Evolutionary conservation across 495 filamentous ascomycete genomes (phyloP).

Genomic region (Terfezia boudieri): DNA sequence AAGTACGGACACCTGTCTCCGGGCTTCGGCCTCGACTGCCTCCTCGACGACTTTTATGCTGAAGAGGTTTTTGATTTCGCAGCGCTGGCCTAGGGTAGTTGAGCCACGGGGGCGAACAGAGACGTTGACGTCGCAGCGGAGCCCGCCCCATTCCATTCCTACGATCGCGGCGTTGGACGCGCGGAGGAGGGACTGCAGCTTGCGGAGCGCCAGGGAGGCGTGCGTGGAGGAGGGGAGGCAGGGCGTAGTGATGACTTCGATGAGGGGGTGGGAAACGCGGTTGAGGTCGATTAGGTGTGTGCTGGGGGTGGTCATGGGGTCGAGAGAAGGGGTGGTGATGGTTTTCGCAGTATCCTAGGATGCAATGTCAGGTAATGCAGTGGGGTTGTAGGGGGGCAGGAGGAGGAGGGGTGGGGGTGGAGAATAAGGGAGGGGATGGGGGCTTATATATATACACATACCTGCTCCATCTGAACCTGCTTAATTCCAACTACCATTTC

Average conservation of each 20-base stretch:
- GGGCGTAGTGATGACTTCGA: constrained; percentile 87
- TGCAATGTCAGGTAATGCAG: too few relatives aligned
- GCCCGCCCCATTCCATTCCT: constrained; percentile 81
- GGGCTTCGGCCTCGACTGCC: constrained; percentile 72
- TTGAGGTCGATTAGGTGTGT: constrained; percentile 84
- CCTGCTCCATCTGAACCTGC: constrained; percentile 84
- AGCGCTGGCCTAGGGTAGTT: constrained; percentile 52
- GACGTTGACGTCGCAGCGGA: constrained; percentile 90
- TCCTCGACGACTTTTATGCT: constrained; percentile 90
- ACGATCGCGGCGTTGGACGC: constrained; percentile 58
- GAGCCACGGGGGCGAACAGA: constrained; percentile 46
- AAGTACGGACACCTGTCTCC: constrained; percentile 62
- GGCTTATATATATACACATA: too few relatives aligned
- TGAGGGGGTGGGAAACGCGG: constrained; percentile 66
- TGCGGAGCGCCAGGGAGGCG: constrained; percentile 67
- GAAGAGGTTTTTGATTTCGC: constrained; percentile 94
- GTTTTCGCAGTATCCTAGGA: constrained; percentile 72
- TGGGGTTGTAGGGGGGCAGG: too few relatives aligned
- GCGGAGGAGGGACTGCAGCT: constrained; percentile 66
- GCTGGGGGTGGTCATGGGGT: constrained; percentile 20
- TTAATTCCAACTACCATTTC: constrained; percentile 47
- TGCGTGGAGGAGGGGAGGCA: constrained; percentile 29
- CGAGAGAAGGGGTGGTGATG: constrained; percentile 29
- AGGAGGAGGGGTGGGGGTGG: too few relatives aligned
- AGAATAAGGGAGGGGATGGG: too few relatives aligned